Percentiles rank a stretch among this genome's conserved stretches.
phyloP scores from a whole-genome alignment of 2,329 filamentous ascomycete genomes.

The Stachybotrys chartarum region DNA sequence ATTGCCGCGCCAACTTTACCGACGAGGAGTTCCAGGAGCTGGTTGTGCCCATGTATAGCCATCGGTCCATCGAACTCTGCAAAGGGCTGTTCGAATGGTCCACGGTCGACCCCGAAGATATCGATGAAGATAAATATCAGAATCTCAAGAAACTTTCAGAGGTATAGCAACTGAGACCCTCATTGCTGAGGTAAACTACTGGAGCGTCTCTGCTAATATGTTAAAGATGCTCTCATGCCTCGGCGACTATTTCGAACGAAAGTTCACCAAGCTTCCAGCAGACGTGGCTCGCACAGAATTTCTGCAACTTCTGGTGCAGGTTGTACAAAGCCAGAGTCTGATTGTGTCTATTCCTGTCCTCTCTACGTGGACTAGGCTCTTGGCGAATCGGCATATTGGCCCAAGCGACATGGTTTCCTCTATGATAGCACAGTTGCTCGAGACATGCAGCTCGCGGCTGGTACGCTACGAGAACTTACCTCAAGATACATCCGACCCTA shows the following conservation, averaged over 20 bases:
- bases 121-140: conserved; percentile 87
- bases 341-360: conserved; percentile 90
- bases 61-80: conserved; percentile 64
- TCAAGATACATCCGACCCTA: conserved; percentile 72
- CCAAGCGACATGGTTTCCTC: conserved; percentile 51
- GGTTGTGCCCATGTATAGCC: conserved; percentile 71
- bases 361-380: conserved; percentile 79
- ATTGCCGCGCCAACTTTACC: conserved; percentile 65
- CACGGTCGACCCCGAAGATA: conserved; percentile 67
- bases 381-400: conserved; percentile 65
- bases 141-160: conserved; percentile 92
- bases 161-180: conserved; percentile 37
- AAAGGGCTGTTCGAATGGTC: conserved; percentile 75
- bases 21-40: conserved; percentile 73
- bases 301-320: conserved; percentile 68
- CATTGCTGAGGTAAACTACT: background rate
- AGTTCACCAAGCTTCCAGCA: conserved; percentile 58
- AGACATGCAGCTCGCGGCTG: conserved; percentile 75
- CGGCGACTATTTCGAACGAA: conserved; percentile 76
- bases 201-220: conserved; percentile 1
- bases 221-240: conserved; percentile 74
- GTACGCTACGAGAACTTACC: conserved; percentile 84
- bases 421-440: conserved; percentile 69
- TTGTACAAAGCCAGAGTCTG: conserved; percentile 79
- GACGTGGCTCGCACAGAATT: conserved; percentile 64